phyloP scores from a whole-genome alignment of 2,329 filamentous ascomycete genomes.

The Rhytidhysteron rufulum region DNA sequence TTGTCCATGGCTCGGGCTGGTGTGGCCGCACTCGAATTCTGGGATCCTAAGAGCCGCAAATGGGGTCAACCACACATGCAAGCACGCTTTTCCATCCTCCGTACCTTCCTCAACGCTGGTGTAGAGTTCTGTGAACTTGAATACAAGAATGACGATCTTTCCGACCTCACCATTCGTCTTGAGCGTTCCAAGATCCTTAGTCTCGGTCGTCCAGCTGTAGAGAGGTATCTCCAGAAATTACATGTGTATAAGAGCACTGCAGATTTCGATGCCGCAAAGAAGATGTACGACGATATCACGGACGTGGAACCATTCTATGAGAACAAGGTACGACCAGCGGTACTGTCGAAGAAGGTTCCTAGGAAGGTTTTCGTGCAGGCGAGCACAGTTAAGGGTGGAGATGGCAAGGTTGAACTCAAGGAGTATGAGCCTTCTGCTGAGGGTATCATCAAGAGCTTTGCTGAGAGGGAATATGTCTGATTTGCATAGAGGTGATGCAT shows the following conservation, averaged over 20 bases:
- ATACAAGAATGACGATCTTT: slow-evolving; percentile 69
- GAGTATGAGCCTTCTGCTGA: slow-evolving; percentile 80
- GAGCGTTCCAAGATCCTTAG: slow-evolving; percentile 84
- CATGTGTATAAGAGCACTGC: slow-evolving; percentile 92
- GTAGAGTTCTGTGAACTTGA: slow-evolving; percentile 81
- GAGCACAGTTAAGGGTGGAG: slow-evolving; percentile 67
- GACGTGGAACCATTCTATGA: slow-evolving; percentile 83
- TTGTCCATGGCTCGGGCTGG: slow-evolving; percentile 94
- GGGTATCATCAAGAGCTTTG: slow-evolving; percentile 57
- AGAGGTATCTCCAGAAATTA: slow-evolving; percentile 82
- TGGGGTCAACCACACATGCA: slow-evolving; percentile 94
- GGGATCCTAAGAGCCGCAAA: slow-evolving; percentile 85
- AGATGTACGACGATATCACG: slow-evolving; percentile 81
- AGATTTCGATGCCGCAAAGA: slow-evolving; percentile 71
- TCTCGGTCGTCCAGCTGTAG: slow-evolving; percentile 77
- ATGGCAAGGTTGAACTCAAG: slow-evolving; percentile 58
- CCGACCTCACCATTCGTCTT: slow-evolving; percentile 75
- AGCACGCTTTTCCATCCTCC: slow-evolving; percentile 83
- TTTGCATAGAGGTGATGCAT: neutral
- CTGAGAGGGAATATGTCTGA: slow-evolving; percentile 33
- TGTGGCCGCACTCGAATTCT: slow-evolving; percentile 83
- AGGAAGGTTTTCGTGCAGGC: slow-evolving; percentile 91
- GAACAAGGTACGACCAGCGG: slow-evolving; percentile 70
- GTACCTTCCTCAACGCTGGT: slow-evolving; percentile 80
- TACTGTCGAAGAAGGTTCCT: slow-evolving; percentile 75